Percentiles rank a stretch among this genome's conserved stretches.
Evolutionary conservation across 345 rosid genomes (phyloP).

Genomic region (Atalantia buxifolia): DNA sequence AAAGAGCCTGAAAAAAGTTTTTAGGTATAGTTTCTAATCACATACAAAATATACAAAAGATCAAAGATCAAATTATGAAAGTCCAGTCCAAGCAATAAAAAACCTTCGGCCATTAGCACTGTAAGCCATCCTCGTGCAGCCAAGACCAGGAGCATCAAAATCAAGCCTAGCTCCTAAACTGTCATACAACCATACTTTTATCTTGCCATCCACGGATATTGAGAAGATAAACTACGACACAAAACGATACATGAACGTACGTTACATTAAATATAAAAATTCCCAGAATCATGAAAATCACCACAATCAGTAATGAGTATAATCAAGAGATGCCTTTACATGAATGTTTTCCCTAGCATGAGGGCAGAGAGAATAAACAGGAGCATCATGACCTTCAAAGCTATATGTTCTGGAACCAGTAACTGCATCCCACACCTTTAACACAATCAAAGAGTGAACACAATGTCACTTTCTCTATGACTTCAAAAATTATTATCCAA

Average conservation of each 20-base stretch:
- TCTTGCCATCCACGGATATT: constrained; percentile 40
- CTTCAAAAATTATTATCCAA: neutral
- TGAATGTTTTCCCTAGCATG: constrained; percentile 72
- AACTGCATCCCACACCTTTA: constrained; percentile 77
- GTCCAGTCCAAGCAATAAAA: neutral
- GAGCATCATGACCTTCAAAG: constrained; percentile 88
- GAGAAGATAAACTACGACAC: constrained; percentile 38
- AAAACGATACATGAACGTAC: neutral
- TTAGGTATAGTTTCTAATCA: neutral
- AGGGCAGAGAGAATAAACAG: constrained; percentile 81
- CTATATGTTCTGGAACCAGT: constrained; percentile 55
- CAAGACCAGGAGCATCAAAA: constrained; percentile 36
- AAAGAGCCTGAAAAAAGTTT: neutral
- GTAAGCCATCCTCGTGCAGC: constrained; percentile 33
- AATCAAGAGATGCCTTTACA: constrained; percentile 29
- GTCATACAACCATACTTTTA: constrained; percentile 43
- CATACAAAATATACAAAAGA: neutral
- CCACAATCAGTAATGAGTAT: neutral
- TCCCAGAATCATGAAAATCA: neutral
- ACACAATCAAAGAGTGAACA: constrained; percentile 12
- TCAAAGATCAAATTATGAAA: neutral
- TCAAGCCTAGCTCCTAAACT: constrained; percentile 27
- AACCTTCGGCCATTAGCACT: constrained; percentile 25
- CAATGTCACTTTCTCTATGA: constrained; percentile 3
- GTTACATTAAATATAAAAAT: constrained; percentile 7